A percentile compares a stretch with the other conserved stretches of the same genome.
phyloP scores from a whole-genome alignment of 148 eudicot species.

The Chenopodium formosanum region DNA sequence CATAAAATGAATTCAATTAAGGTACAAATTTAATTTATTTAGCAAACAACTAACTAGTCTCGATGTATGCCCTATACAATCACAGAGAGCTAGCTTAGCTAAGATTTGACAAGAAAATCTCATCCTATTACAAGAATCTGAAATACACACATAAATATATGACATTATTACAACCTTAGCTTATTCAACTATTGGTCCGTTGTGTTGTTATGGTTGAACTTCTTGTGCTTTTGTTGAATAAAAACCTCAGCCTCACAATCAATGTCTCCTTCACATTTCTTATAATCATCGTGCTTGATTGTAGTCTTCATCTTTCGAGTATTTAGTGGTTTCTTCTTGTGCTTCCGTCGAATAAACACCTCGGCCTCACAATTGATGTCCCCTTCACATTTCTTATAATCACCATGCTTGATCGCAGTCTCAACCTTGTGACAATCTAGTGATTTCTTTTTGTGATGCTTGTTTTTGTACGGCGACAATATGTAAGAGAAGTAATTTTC shows the following conservation, averaged over 20 bases:
- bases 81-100: too few species aligned
- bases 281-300: not conserved
- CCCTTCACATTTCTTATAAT: slow-evolving; percentile 12
- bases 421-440: slow-evolving; percentile 10
- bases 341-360: slow-evolving; percentile 26
- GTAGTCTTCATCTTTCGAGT: slow-evolving; percentile 1
- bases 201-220: slow-evolving; percentile 14
- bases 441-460: not conserved
- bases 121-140: too few species aligned
- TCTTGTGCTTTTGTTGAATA: slow-evolving; percentile 24
- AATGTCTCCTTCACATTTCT: slow-evolving; percentile 21
- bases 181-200: not conserved
- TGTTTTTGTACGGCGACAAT: slow-evolving; percentile 12
- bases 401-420: not conserved
- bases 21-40: too few species aligned
- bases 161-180: not conserved
- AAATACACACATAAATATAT: not conserved
- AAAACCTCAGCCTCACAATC: slow-evolving; percentile 32
- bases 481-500: slow-evolving; percentile 29
- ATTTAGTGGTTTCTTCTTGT: slow-evolving; percentile 1
- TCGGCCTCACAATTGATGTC: slow-evolving; percentile 32
- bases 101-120: too few species aligned
- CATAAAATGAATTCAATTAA: too few species aligned
- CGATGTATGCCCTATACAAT: too few species aligned
- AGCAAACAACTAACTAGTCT: too few species aligned